These are phyloP conservation scores for Cokeromyces recurvatus DNA, from an alignment of 371 early-diverging fungal species.

Conservation along the genomic window DNA sequence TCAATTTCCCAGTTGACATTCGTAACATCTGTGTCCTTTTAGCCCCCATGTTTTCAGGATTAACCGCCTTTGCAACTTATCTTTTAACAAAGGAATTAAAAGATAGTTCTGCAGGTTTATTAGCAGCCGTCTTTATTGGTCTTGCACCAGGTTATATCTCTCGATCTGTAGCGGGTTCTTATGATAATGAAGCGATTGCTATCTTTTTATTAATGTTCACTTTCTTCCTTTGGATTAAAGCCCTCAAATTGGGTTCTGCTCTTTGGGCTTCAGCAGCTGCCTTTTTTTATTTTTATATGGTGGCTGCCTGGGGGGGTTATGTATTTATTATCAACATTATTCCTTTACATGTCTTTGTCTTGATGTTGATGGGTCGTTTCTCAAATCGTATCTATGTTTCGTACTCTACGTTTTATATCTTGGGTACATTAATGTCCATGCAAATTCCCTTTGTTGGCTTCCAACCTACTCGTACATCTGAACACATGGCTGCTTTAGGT, in stretches of 20 bases:
- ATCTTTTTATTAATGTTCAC: conserved; percentile 97
- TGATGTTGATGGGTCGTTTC: conserved; percentile 95
- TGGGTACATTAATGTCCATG: conserved; percentile 96
- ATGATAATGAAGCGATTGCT: conserved; percentile 99
- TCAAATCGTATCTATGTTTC: conserved; percentile 91
- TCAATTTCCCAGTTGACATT: conserved; percentile 95
- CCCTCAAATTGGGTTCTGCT: conserved; percentile 89
- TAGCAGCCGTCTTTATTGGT: conserved; percentile 96
- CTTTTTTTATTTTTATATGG: conserved; percentile 98
- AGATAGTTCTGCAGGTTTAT: conserved; percentile 86
- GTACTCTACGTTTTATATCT: conserved; percentile 94
- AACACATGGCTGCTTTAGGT: conserved; percentile 98
- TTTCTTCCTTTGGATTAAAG: conserved; percentile 95
- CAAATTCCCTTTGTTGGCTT: conserved; percentile 99
- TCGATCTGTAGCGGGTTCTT: conserved; percentile 98
- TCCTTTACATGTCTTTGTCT: conserved; percentile 92
- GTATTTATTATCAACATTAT: conserved; percentile 98
- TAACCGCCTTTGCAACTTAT: conserved; percentile 93
- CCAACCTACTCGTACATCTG: conserved; percentile 94
- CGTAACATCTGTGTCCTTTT: conserved; percentile 97
- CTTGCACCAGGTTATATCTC: conserved; percentile 99
- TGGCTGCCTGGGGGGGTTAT: conserved; percentile 99
- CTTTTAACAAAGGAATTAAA: conserved; percentile 87
- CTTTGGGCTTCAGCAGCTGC: conserved; percentile 85
- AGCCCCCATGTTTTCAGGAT: conserved; percentile 93